Conservation (phyloP, 805 yeast genomes). For the Wickerhamomyces bovis region DNA sequence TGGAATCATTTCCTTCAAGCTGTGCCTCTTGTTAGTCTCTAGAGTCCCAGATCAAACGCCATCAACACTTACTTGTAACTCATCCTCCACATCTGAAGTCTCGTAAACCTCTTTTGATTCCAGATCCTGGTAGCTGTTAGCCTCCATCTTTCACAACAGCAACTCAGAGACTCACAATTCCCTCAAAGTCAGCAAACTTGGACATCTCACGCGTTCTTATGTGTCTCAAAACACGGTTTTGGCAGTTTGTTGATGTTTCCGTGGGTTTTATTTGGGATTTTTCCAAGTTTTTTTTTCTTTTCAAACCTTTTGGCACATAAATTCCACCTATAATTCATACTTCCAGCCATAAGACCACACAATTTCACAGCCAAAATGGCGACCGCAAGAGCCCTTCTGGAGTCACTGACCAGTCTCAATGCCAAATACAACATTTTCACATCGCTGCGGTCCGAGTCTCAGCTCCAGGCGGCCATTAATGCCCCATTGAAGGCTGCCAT, state of each 20-base stretch:
- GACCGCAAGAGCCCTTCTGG: not conserved
- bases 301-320: not conserved
- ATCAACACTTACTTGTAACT: constrained; percentile 26
- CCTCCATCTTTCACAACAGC: not conserved
- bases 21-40: not conserved
- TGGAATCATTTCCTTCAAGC: not conserved
- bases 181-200: constrained; percentile 16
- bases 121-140: constrained; percentile 15
- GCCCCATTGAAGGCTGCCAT: constrained; percentile 35
- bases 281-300: not conserved
- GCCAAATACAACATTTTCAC: constrained; percentile 38
- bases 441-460: constrained; percentile 24
- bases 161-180: constrained; percentile 10
- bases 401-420: constrained; percentile 18
- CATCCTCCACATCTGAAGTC: constrained; percentile 35
- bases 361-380: not conserved
- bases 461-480: not conserved
- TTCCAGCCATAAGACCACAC: not conserved
- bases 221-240: too few relatives aligned
- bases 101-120: constrained; percentile 35
- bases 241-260: not conserved
- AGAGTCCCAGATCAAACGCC: not conserved
- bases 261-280: not conserved
- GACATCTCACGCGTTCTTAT: constrained; percentile 2
- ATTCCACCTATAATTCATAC: not conserved